A percentile compares a stretch with the other conserved stretches of the same genome.
Conservation (phyloP, 2,329 filamentous ascomycete genomes). For the Coniella vitis region DNA sequence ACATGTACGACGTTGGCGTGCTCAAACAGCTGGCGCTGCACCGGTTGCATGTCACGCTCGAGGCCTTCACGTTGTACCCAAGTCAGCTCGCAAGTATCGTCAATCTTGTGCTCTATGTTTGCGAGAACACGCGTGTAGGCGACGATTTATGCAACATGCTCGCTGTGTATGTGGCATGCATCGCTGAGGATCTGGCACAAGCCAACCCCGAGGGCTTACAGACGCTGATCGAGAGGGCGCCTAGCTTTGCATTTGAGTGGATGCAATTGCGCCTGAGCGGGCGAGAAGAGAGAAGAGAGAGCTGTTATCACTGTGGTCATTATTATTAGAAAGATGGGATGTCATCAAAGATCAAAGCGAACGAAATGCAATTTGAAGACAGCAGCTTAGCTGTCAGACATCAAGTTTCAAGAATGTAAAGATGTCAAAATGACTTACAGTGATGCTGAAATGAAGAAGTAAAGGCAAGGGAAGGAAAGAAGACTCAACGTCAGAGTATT, state of each 20-base stretch:
- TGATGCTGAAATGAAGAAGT: no score
- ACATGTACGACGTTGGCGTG: constrained; percentile 5
- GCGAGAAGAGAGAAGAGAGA: no score
- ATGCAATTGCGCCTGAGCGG: not conserved
- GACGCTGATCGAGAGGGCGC: not conserved
- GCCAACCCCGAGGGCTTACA: not conserved
- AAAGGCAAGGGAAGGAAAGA: no score
- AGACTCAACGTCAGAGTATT: no score
- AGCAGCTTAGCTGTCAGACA: no score
- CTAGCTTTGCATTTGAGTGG: not conserved
- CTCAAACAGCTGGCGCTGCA: constrained; percentile 1
- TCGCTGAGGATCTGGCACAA: not conserved
- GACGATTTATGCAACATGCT: constrained; percentile 3
- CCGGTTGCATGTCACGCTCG: not conserved
- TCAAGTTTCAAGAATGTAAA: no score
- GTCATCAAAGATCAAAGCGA: no score
- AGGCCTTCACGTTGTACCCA: not conserved
- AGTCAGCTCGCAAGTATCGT: not conserved
- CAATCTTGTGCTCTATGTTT: not conserved
- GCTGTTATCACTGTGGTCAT: no score
- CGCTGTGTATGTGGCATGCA: constrained; percentile 1
- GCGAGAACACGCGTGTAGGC: not conserved
- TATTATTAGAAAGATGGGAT: no score
- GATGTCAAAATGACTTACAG: no score
- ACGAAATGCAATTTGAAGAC: no score